Base-by-base conservation (phyloP, 805 yeast species). In the Scheffersomyces lignosus region DNA sequence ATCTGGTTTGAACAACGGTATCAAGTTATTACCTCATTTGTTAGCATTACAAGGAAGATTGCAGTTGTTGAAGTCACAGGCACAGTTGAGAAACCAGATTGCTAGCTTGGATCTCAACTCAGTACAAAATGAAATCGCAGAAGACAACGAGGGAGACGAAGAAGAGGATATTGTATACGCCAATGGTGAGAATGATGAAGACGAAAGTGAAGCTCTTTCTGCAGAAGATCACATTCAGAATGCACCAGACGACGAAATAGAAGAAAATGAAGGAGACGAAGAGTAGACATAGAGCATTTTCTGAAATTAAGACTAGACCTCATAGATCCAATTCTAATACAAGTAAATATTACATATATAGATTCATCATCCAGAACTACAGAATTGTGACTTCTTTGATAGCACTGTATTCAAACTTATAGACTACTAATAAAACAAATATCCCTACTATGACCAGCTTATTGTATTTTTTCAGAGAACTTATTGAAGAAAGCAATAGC, bases 31-130 rank as follows among this genome's bases (percentile, higher is more conserved):
- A 44, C 84, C 90, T 6, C 73, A 78, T 27, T 68, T 91, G 34
- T 64, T 90, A 17, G 80, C 93, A 1, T 72, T 91, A 20, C 95
- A 90, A 58, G 99, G 99, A 31, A 78, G 93, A 45, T 67, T 91
- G 31, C 85, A 83, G 51, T 72, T 91, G 58, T 70, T 91, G 29
- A 76, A 76, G 45, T 76, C 88, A 3, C 98, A 91, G 62, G 72
- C 87, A 8, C 73, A 77, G 39, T 64, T 91, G 46, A 80, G 97
- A 41, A 38, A 43, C n/a, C 43, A 41, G 31, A 41, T 48, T 13
- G 36, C 33, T 5, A 5, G 35, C 20, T 31, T 31, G 37, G 24
- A 14, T 22, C 16, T 20, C 7, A n/a, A n/a, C n/a, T n/a, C n/a
- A n/a, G n/a, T n/a, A n/a, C n/a, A n/a, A 15, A 8, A 27, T 15